phyloP scores from a whole-genome alignment of 768 basidiomycete species.

The Obba rivulosa region DNA sequence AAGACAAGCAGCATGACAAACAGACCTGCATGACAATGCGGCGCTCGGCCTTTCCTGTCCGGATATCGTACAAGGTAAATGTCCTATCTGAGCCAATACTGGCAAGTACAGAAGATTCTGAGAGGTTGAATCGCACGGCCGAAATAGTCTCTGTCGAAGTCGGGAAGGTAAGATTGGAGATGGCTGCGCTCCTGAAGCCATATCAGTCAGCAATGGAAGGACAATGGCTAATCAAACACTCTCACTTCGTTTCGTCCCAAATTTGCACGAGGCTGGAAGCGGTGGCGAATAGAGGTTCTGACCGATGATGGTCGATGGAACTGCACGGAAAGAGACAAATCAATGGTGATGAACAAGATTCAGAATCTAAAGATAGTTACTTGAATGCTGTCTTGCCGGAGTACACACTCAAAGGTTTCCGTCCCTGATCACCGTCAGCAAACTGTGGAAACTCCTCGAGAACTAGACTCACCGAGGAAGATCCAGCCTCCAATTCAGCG shows the following conservation, averaged over 20 bases:
- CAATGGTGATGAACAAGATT: not conserved
- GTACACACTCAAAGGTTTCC: slow-evolving; percentile 72
- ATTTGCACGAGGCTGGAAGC: slow-evolving; percentile 91
- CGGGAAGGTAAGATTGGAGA: slow-evolving; percentile 85
- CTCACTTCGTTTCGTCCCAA: slow-evolving; percentile 97
- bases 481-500: slow-evolving; percentile 30
- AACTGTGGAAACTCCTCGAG: not conserved
- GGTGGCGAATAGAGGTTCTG: slow-evolving; percentile 87
- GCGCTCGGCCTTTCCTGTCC: slow-evolving; percentile 94
- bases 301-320: slow-evolving; percentile 90
- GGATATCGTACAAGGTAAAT: slow-evolving; percentile 93
- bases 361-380: slow-evolving; percentile 37
- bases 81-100: slow-evolving; percentile 93
- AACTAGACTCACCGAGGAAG: slow-evolving; percentile 30
- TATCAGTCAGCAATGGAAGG: not conserved
- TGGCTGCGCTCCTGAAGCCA: slow-evolving; percentile 61
- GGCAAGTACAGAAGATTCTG: slow-evolving; percentile 92
- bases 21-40: slow-evolving; percentile 83
- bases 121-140: slow-evolving; percentile 86
- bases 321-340: slow-evolving; percentile 34
- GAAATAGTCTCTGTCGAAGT: slow-evolving; percentile 86
- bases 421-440: slow-evolving; percentile 13
- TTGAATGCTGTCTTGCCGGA: slow-evolving; percentile 89
- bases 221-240: not conserved
- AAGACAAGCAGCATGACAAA: not conserved